phyloP scores from a whole-genome alignment of 1,284 basidiomycete species.

The Irpex sp. region DNA sequence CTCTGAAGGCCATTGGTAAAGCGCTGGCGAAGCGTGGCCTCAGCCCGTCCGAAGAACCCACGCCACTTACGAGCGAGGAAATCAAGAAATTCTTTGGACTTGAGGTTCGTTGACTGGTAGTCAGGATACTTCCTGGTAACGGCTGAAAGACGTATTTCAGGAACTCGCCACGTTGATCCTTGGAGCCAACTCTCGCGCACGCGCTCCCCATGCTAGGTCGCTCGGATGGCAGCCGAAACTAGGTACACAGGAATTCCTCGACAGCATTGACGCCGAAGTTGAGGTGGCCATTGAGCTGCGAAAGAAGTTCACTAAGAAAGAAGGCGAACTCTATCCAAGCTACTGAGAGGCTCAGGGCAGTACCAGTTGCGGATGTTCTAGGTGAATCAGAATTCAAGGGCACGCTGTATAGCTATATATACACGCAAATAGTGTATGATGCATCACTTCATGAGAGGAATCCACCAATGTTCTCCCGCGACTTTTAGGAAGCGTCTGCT shows the following conservation, averaged over 20 bases:
- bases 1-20: slow-evolving; percentile 13
- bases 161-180: slow-evolving; percentile 7
- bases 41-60: slow-evolving; percentile 23
- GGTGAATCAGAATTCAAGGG: no score
- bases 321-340: no score
- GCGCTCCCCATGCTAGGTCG: slow-evolving; percentile 31
- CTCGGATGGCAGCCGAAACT: slow-evolving; percentile 37
- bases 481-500: no score
- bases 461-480: no score
- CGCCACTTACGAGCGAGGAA: slow-evolving; percentile 28
- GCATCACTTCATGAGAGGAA: no score
- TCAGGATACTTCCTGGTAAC: no score
- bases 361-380: no score
- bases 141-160: background rate
- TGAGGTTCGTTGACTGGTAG: background rate
- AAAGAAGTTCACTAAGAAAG: no score
- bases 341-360: no score
- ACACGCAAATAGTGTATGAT: no score
- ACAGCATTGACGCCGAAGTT: background rate
- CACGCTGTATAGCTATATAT: no score
- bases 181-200: slow-evolving; percentile 37
- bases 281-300: background rate
- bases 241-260: background rate
- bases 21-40: slow-evolving; percentile 27
- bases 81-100: slow-evolving; percentile 18